Evolutionary conservation across 1,284 basidiomycete species (phyloP), one percentile per base, ranked within the genome.

Genomic region (Sporisorium reilianum): DNA sequence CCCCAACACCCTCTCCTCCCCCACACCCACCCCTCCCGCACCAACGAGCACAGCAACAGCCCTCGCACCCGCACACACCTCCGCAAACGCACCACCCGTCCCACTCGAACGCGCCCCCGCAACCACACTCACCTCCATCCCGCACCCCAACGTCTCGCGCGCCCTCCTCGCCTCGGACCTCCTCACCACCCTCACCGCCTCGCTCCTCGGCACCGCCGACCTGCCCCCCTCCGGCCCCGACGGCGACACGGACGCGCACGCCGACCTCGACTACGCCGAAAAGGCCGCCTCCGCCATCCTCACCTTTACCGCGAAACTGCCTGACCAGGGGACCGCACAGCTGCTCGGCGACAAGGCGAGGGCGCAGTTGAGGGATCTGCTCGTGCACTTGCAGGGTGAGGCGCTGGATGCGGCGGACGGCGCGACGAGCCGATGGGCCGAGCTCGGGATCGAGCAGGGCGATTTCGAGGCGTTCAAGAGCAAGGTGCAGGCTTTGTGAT

Each of bases 251-350:
- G 74, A 81, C 84, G 86, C 45, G 32, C 89, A 89, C 23, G 87
- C 87, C 8, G 95, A 97, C 84, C 80, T 86, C 5, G 93, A 95
- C 78, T 92, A 91, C 65, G 90, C 91, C 80, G 94, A 95, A 85
- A 94, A 94, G 83, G 87, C 91, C 0, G 80, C 92, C 18, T 88
- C 90, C 87, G 90, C 85, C 53, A 85, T 88, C 12, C 11, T 76
- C 38, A 67, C 76, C 14, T 81, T 85, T n/a, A 83, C 66, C 18
- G 40, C 55, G 18, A 67, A 72, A 48, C 49, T 64, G 8, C 50
- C n/a, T n/a, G n/a, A n/a, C n/a, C n/a, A n/a, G n/a, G n/a, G n/a
- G n/a, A n/a, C n/a, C 58, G 18, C 2, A 40, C 7, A 2, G 38
- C 20, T 12, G 5, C 11, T 7, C 25, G 3, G 38, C 38, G 38